These are phyloP conservation scores for Syzygium grande DNA, from an alignment of 345 rosid species.

Conservation along the genomic window DNA sequence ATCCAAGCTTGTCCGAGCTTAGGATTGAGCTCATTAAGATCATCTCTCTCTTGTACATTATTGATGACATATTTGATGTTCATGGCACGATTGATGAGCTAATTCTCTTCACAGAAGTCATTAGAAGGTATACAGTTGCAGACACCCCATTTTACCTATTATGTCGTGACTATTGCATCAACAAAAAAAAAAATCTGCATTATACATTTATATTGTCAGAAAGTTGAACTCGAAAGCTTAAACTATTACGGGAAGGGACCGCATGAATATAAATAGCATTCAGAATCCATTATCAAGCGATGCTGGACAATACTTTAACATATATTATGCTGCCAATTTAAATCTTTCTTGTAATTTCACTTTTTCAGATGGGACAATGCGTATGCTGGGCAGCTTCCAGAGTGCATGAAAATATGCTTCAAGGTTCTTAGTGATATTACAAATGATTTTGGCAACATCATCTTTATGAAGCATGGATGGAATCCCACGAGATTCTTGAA, in stretches of 20 bases:
- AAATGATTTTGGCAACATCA: constrained; percentile 16
- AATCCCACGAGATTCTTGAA: neutral
- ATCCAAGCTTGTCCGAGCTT: constrained; percentile 32
- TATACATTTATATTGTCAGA: neutral
- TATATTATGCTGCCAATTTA: neutral
- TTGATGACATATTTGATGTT: constrained; percentile 53
- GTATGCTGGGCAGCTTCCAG: constrained; percentile 6
- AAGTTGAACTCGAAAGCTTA: too few relatives aligned
- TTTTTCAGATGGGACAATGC: constrained; percentile 1
- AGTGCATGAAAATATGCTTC: constrained; percentile 21
- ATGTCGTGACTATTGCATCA: neutral
- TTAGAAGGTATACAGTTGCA: constrained; percentile 14
- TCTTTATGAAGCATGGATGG: constrained; percentile 1
- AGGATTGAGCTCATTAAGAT: constrained; percentile 36
- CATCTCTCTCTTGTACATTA: constrained; percentile 43
- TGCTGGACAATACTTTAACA: too few relatives aligned
- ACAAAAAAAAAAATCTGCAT: neutral
- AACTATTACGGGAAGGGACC: too few relatives aligned
- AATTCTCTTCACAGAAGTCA: constrained; percentile 26
- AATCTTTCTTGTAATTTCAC: neutral
- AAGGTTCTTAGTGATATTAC: constrained; percentile 9
- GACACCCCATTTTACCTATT: neutral
- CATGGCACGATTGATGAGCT: constrained; percentile 37
- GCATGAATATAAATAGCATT: too few relatives aligned
- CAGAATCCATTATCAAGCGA: too few relatives aligned